Base-by-base conservation (phyloP, 2,329 filamentous ascomycete genomes). In the Westerdykella aurantiaca region DNA sequence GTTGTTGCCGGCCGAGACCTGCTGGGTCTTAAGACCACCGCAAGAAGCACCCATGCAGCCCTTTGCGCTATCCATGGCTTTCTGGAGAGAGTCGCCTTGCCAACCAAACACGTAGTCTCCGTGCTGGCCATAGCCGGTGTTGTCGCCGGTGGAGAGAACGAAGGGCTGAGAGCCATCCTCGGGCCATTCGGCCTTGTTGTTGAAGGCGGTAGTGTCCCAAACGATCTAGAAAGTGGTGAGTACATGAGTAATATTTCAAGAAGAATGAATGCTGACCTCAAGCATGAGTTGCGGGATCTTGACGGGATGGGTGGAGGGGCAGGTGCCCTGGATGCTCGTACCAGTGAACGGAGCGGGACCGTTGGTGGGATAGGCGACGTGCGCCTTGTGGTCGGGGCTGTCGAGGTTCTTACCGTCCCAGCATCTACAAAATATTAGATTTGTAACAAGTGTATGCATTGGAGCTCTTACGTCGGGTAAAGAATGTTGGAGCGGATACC, bases 331-430 rank as follows among this genome's bases (percentile, higher is more conserved):
- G 2, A 50, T 50, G 23, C 50, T 50, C 37, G 62, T n/a, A 44
- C 49, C 48, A 4, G 54, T 50, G 45, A 61, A 61, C 0, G 42
- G 6, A 11, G 53, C 50, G 11, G 58, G 57, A 1, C 58, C 60
- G 16, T 49, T 60, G 21, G 51, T 58, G 1, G 71, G 71, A 43
- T 72, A 73, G 6, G 71, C 62, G 12, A 72, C 68, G 50, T 73
- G 80, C 50, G 70, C 69, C 64, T 71, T 72, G 69, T 81, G 78
- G 60, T 81, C 72, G 1, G 53, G 35, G 16, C 73, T 73, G 53
- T 77, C 74, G 5, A 68, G 38, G 56, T 71, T 71, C 52, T 62
- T 64, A 45, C 70, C 70, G 44, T 73, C 69, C 70, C 70, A 72
- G 61, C 70, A 40, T 9, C 41, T 43, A 21, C 3, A 12, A 16